Evolutionary conservation across 768 basidiomycete species (phyloP), one percentile per base, ranked within the genome.

Genomic region (Mycena filopes): DNA sequence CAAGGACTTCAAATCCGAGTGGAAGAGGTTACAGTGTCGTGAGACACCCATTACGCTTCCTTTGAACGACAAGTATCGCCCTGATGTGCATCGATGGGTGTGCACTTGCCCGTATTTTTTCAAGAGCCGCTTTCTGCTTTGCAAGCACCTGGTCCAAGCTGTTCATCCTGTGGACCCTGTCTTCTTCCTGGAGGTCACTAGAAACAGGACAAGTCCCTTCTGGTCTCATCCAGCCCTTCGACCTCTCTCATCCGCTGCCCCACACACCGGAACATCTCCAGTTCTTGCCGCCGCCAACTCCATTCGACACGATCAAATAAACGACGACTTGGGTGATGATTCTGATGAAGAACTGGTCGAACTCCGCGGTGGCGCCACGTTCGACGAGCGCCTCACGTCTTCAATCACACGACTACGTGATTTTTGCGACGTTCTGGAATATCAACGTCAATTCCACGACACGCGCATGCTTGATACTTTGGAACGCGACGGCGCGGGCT

Each of bases 71-170:
- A 58, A 68, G 36, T 71, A 71, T 29, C 13, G 46, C 11, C 70
- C 65, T 25, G 53, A 73, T 38, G 28, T 58, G 16, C 16, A 50
- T 18, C 16, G 25, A 33, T 73, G 70, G 72, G 63, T 70, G 6
- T 74, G 72, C 21, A 71, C 68, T 51, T 74, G 72, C 40, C 65
- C 59, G 0, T 40, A 41, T 23, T 67, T 74, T 33, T 55, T 47
- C 26, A 71, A 49, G 43, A 69, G 67, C 49, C 48, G 57, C 3
- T 73, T 73, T 26, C 62, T 73, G 18, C 12, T 73, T 6, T 73
- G 72, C 42, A 73, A 73, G 43, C 67, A 73, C 40, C 58, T 73
- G 2, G 60, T 73, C 1, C 70, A 73, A 54, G 45, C 15, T 12
- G 57, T 60, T 1, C 51, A 71, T 12, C 60, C 57, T 4, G 69